phyloP scores from a whole-genome alignment of 2,329 filamentous ascomycete species.

The Shiraia sp. region DNA sequence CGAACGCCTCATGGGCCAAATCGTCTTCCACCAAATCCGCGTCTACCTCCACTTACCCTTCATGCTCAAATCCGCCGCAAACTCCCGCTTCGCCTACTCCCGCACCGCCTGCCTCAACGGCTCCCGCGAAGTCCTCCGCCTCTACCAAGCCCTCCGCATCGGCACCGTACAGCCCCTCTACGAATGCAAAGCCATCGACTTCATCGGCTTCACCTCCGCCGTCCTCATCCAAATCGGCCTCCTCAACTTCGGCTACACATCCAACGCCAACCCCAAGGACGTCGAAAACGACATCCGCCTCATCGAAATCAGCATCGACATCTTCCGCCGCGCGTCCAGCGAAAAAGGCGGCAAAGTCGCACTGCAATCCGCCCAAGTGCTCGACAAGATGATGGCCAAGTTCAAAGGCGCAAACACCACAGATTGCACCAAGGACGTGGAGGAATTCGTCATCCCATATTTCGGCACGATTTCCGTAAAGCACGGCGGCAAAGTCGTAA shows the following conservation, averaged over 20 bases:
- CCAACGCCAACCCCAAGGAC: conserved; percentile 23
- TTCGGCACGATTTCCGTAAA: conserved; percentile 48
- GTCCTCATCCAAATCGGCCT: conserved; percentile 50
- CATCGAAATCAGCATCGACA: conserved; percentile 47
- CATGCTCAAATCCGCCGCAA: conserved; percentile 45
- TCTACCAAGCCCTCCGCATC: conserved; percentile 45
- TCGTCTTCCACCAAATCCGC: conserved; percentile 51
- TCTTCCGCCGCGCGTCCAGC: conserved; percentile 45
- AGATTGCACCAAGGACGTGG: conserved; percentile 17
- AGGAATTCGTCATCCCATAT: conserved; percentile 45
- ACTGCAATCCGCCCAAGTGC: conserved; percentile 42
- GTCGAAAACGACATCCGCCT: conserved; percentile 42
- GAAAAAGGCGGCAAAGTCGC: conserved; percentile 49
- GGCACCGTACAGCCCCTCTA: conserved; percentile 44
- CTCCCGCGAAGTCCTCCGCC: conserved; percentile 46
- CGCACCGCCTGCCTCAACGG: conserved; percentile 47
- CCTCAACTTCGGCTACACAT: conserved; percentile 38
- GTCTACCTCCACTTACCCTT: conserved; percentile 53
- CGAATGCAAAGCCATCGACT: conserved; percentile 54
- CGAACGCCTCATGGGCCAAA: conserved; percentile 47
- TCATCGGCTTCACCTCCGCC: conserved; percentile 52
- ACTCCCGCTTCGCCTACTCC: conserved; percentile 45
- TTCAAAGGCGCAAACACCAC: conserved; percentile 20
- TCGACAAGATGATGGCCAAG: conserved; percentile 44
- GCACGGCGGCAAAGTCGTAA: conserved; percentile 28